Conservation (phyloP, 2,329 filamentous ascomycete genomes). For the Nemania bipapillata region DNA sequence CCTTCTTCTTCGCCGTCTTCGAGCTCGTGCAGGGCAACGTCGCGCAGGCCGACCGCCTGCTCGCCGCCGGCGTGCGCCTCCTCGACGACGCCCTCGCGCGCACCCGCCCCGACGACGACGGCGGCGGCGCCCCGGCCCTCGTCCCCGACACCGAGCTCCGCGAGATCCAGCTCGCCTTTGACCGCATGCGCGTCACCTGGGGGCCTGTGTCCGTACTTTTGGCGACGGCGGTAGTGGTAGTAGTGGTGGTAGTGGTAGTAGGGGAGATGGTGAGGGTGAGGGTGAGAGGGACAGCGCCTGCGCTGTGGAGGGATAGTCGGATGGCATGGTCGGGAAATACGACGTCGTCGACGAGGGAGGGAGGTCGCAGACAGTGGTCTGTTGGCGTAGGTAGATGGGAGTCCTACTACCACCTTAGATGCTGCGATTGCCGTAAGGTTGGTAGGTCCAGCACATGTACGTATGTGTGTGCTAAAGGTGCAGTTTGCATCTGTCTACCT, state of each 20-base stretch:
- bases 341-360: background rate
- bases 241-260: no score
- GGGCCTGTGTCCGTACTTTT: constrained; percentile 43
- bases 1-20: constrained; percentile 43
- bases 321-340: constrained; percentile 56
- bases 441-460: background rate
- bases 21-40: constrained; percentile 43
- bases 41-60: constrained; percentile 36
- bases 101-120: constrained; percentile 13
- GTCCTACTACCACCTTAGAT: background rate
- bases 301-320: constrained; percentile 63
- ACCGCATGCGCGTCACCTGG: constrained; percentile 41
- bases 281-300: constrained; percentile 60
- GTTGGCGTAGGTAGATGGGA: background rate
- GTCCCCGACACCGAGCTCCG: constrained; percentile 34
- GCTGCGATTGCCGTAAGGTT: background rate
- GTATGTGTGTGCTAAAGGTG: background rate
- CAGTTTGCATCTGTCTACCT: no score
- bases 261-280: constrained; percentile 52
- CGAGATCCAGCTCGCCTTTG: constrained; percentile 40
- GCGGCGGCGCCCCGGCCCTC: constrained; percentile 26
- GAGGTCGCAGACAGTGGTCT: background rate
- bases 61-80: constrained; percentile 34
- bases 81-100: constrained; percentile 33
- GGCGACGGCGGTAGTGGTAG: constrained; percentile 8